Evolutionary conservation across 2,329 filamentous ascomycete genomes (phyloP).

Genomic region (Madurella mycetomatis): DNA sequence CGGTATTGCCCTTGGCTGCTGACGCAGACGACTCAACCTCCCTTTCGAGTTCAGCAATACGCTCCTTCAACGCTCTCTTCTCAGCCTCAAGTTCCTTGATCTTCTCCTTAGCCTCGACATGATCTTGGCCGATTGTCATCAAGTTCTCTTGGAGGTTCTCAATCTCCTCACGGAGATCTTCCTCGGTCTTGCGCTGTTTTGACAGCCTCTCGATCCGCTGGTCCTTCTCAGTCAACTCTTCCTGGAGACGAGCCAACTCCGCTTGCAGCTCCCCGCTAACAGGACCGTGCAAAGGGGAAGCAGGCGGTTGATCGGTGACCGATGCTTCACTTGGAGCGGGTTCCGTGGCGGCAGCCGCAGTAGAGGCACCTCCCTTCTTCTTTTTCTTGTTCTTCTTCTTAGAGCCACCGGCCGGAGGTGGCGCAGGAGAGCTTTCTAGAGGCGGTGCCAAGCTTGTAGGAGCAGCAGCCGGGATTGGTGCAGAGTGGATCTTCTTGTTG

Average conservation of each 20-base stretch:
- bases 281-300: slow-evolving; percentile 25
- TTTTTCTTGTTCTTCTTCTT: slow-evolving; percentile 85
- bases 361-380: slow-evolving; percentile 66
- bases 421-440: slow-evolving; percentile 22
- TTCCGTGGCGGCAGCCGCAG: slow-evolving; percentile 32
- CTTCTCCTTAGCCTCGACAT: slow-evolving; percentile 76
- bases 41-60: slow-evolving; percentile 64
- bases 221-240: slow-evolving; percentile 61
- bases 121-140: slow-evolving; percentile 72
- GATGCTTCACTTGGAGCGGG: slow-evolving; percentile 33
- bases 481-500: slow-evolving; percentile 33
- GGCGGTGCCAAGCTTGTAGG: slow-evolving; percentile 20
- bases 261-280: slow-evolving; percentile 38
- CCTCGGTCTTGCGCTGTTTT: slow-evolving; percentile 68
- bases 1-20: slow-evolving; percentile 43
- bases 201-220: slow-evolving; percentile 67
- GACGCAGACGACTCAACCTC: slow-evolving; percentile 49
- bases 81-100: slow-evolving; percentile 67
- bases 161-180: slow-evolving; percentile 78
- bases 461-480: slow-evolving; percentile 26
- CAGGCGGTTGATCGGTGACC: slow-evolving; percentile 34
- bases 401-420: slow-evolving; percentile 7
- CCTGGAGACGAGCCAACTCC: slow-evolving; percentile 48
- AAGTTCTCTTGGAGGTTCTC: slow-evolving; percentile 78
- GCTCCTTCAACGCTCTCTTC: slow-evolving; percentile 60